phyloP scores from a whole-genome alignment of 2,329 filamentous ascomycete genomes.

The Xylariales sp. region DNA sequence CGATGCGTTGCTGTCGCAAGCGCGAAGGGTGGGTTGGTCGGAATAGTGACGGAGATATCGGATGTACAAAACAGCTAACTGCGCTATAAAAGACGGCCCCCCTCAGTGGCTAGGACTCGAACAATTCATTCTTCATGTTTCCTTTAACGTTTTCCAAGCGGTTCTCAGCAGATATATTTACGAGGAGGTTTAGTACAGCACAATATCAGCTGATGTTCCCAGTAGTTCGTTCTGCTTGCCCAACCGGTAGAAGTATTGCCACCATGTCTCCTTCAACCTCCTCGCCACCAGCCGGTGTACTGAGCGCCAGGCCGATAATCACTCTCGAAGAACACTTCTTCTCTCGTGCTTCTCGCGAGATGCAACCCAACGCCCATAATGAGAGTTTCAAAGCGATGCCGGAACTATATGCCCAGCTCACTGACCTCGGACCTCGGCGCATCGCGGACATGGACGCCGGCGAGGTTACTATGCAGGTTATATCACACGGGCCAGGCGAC shows the following conservation, averaged over 20 bases:
- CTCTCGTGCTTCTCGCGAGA: conserved; percentile 29
- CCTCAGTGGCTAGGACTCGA: background rate
- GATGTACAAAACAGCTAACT: background rate
- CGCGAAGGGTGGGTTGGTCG: background rate
- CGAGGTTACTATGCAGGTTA: conserved; percentile 44
- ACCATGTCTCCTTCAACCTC: background rate
- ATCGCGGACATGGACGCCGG: conserved; percentile 44
- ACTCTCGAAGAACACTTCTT: conserved; percentile 42
- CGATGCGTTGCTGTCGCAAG: no score
- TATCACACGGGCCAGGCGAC: conserved; percentile 44
- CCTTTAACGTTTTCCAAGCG: background rate
- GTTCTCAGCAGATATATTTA: background rate
- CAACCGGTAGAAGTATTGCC: background rate
- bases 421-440: conserved; percentile 30
- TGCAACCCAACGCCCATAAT: conserved; percentile 21
- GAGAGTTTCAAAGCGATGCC: conserved; percentile 20
- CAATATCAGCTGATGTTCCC: background rate
- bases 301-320: conserved; percentile 32
- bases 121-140: background rate
- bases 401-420: conserved; percentile 24
- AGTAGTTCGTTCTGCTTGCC: background rate
- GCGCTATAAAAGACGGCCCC: background rate
- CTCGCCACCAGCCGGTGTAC: background rate
- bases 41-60: background rate
- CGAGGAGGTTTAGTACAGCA: background rate